Percentiles rank a stretch among this genome's conserved stretches.
Evolutionary conservation across 2,329 filamentous ascomycete genomes (phyloP).

Genomic region (Clonostachys sp.): DNA sequence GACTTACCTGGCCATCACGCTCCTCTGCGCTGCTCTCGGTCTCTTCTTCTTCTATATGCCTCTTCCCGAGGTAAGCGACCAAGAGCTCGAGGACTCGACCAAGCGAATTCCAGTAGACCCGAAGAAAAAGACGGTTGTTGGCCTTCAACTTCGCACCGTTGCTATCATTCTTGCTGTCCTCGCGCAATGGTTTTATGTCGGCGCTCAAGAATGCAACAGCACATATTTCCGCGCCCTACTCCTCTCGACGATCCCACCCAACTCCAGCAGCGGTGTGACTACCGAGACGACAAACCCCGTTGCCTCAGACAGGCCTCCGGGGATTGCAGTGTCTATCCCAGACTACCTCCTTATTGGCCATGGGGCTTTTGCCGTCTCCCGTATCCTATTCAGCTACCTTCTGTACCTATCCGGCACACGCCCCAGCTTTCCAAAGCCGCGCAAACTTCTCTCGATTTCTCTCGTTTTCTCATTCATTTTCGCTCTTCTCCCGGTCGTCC

Average conservation of each 20-base stretch:
- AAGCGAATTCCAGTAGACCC: slow-evolving; percentile 43
- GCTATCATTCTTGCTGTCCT: slow-evolving; percentile 66
- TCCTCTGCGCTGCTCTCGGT: slow-evolving; percentile 67
- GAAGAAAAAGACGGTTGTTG: slow-evolving; percentile 37
- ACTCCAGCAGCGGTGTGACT: slow-evolving; percentile 6
- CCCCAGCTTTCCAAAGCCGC: slow-evolving; percentile 55
- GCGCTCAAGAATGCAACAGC: slow-evolving; percentile 63
- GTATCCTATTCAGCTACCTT: slow-evolving; percentile 62
- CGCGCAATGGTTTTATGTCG: slow-evolving; percentile 76
- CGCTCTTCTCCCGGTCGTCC: slow-evolving; percentile 38
- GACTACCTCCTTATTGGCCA: slow-evolving; percentile 72
- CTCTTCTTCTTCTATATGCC: slow-evolving; percentile 67
- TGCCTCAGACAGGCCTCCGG: slow-evolving; percentile 22
- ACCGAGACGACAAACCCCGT: slow-evolving; percentile 13
- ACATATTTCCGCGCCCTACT: slow-evolving; percentile 55
- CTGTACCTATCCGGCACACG: slow-evolving; percentile 51
- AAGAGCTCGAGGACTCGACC: slow-evolving; percentile 45
- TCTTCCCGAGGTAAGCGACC: slow-evolving; percentile 55
- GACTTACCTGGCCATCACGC: slow-evolving; percentile 78
- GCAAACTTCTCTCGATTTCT: slow-evolving; percentile 63
- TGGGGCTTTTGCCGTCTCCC: slow-evolving; percentile 66
- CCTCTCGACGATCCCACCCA: slow-evolving; percentile 27
- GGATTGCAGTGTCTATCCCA: slow-evolving; percentile 48
- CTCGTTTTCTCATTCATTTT: slow-evolving; percentile 56
- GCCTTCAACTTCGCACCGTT: slow-evolving; percentile 49